Conservation (phyloP, 2,329 filamentous ascomycete genomes). For the Botryotinia convoluta region DNA sequence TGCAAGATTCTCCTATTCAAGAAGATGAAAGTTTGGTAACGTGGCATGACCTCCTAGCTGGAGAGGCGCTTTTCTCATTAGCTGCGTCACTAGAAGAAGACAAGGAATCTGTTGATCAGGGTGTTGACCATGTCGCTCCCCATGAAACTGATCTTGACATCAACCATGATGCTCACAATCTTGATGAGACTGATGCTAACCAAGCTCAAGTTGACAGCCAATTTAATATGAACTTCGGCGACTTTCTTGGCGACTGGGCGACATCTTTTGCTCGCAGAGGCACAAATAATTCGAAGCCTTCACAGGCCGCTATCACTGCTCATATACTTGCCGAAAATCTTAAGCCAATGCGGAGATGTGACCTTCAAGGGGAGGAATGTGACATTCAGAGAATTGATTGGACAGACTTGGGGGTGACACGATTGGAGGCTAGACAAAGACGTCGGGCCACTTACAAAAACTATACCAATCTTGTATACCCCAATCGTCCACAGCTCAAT, state of each 20-base stretch:
- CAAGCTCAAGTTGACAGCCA: slow-evolving; percentile 36
- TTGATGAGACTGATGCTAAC: slow-evolving; percentile 32
- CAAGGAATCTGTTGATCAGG: slow-evolving; percentile 1
- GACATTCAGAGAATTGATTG: slow-evolving; percentile 62
- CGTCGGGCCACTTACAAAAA: slow-evolving; percentile 54
- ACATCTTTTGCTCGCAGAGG: slow-evolving; percentile 12
- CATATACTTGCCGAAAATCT: slow-evolving; percentile 27
- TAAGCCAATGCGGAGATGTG: slow-evolving; percentile 40
- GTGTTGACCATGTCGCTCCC: not conserved
- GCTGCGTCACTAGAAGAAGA: slow-evolving; percentile 7
- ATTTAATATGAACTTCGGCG: slow-evolving; percentile 49
- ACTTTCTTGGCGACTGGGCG: slow-evolving; percentile 53
- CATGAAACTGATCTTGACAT: not conserved
- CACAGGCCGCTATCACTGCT: slow-evolving; percentile 23
- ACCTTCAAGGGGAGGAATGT: slow-evolving; percentile 54
- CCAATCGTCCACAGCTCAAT: slow-evolving; percentile 44
- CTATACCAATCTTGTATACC: slow-evolving; percentile 52
- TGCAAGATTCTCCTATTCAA: not conserved
- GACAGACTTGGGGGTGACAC: slow-evolving; percentile 51
- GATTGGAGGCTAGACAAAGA: slow-evolving; percentile 48
- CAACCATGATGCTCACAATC: not conserved
- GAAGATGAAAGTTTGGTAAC: not conserved
- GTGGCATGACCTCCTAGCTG: slow-evolving; percentile 12
- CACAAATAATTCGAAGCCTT: slow-evolving; percentile 23
- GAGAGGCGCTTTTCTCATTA: slow-evolving; percentile 12